These are phyloP conservation scores for Albugo candida DNA, from an alignment of 352 stramenopile genomes.

Conservation along the genomic window DNA sequence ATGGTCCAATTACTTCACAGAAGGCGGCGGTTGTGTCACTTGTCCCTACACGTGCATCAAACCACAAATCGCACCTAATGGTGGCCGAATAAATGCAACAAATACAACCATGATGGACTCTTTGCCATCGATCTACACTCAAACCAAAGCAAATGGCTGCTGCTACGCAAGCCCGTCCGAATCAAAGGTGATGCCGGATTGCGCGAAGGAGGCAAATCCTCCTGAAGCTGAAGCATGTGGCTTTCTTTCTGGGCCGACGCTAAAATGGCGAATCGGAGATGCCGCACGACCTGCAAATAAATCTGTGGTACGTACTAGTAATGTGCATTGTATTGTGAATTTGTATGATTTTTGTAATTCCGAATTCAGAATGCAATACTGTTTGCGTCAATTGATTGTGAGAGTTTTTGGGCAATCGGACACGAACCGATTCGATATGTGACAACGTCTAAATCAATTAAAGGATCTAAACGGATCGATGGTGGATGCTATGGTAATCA, in stretches of 20 bases:
- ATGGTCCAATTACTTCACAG: constrained; percentile 65
- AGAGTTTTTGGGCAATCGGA: constrained; percentile 68
- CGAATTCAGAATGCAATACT: constrained; percentile 37
- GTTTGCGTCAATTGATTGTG: constrained; percentile 69
- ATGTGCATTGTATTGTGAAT: too few species aligned
- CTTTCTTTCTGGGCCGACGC: constrained; percentile 64
- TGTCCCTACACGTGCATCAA: constrained; percentile 76
- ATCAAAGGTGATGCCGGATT: constrained; percentile 31
- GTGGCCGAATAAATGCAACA: constrained; percentile 53
- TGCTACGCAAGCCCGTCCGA: constrained; percentile 41
- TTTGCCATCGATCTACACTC: constrained; percentile 54
- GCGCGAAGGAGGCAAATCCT: constrained; percentile 34
- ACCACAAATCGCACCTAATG: constrained; percentile 42
- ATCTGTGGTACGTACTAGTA: too few species aligned
- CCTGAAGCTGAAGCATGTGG: constrained; percentile 40
- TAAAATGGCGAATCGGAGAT: constrained; percentile 62
- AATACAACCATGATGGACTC: constrained; percentile 52
- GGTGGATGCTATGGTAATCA: constrained; percentile 61
- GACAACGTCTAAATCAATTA: constrained; percentile 41
- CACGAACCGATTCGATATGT: constrained; percentile 60
- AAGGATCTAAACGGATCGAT: constrained; percentile 69
- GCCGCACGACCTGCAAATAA: constrained; percentile 11
- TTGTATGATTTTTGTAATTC: constrained; percentile 4
- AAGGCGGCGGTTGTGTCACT: constrained; percentile 64
- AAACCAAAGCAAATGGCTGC: constrained; percentile 47